Percentiles rank a stretch among this genome's conserved stretches.
Evolutionary conservation across 176 grass and related monocot genomes (phyloP).

Genomic region (Cenchrus americanus): DNA sequence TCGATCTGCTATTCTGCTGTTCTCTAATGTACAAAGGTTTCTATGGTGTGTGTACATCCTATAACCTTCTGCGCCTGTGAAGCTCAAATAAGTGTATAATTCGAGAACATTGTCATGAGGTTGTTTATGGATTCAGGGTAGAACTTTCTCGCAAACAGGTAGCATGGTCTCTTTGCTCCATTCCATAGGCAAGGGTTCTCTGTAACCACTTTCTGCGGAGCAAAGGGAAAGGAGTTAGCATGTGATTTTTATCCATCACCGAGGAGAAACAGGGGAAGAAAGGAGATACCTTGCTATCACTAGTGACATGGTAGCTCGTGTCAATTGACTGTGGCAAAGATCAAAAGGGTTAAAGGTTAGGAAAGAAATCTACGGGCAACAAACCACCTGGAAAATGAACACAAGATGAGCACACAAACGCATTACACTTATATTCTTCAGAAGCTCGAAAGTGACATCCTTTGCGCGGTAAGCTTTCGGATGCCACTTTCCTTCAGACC

Average conservation of each 20-base stretch:
- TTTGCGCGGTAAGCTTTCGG: constrained; percentile 85
- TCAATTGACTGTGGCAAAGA: constrained; percentile 77
- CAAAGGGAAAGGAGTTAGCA: neutral
- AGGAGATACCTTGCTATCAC: constrained; percentile 70
- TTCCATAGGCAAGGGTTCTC: constrained; percentile 71
- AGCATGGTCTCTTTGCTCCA: constrained; percentile 66
- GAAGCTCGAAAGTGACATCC: constrained; percentile 73
- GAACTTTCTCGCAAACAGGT: constrained; percentile 78
- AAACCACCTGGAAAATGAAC: neutral
- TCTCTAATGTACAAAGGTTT: constrained; percentile 51
- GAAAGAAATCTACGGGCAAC: neutral
- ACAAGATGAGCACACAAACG: constrained; percentile 26
- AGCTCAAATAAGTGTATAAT: constrained; percentile 62
- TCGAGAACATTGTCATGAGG: constrained; percentile 58
- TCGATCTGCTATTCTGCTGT: constrained; percentile 30
- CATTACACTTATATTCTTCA: constrained; percentile 91
- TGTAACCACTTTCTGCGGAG: constrained; percentile 59
- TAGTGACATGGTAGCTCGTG: constrained; percentile 82
- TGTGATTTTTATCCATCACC: neutral
- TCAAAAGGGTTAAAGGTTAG: constrained; percentile 29
- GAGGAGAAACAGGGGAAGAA: neutral
- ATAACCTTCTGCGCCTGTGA: neutral
- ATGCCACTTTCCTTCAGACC: constrained; percentile 99
- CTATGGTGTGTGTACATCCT: constrained; percentile 44
- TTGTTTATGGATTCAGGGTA: constrained; percentile 69